phyloP scores from a whole-genome alignment of 2,329 filamentous ascomycete genomes.

The Colletotrichum coccodes region DNA sequence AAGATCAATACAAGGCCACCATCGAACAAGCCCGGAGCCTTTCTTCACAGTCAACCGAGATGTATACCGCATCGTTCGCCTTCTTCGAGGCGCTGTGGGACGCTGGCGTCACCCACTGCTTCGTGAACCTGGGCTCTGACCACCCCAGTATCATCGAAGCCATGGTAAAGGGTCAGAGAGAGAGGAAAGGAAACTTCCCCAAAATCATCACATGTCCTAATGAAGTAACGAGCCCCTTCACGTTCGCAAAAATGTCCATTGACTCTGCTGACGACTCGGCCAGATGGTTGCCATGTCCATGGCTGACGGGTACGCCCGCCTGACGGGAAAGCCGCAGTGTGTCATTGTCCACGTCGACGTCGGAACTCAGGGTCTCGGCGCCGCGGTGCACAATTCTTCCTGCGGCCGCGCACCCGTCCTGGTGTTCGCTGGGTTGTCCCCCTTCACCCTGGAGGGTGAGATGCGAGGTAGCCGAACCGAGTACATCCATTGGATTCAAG shows the following conservation, averaged over 20 bases:
- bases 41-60: slow-evolving; percentile 39
- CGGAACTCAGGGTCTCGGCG: slow-evolving; percentile 77
- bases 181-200: slow-evolving; percentile 70
- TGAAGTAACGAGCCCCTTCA: slow-evolving; percentile 58
- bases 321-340: slow-evolving; percentile 74
- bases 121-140: slow-evolving; percentile 71
- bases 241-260: background rate
- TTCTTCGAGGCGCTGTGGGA: slow-evolving; percentile 87
- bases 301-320: slow-evolving; percentile 77
- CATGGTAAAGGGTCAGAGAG: slow-evolving; percentile 76
- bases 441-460: slow-evolving; percentile 78
- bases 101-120: slow-evolving; percentile 68
- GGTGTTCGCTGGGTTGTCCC: slow-evolving; percentile 78
- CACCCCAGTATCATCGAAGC: slow-evolving; percentile 79
- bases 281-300: slow-evolving; percentile 82
- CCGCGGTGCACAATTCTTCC: slow-evolving; percentile 78
- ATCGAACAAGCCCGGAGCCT: slow-evolving; percentile 22
- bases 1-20: slow-evolving; percentile 17
- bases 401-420: slow-evolving; percentile 76
- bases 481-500: slow-evolving; percentile 84
- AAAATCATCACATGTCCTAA: slow-evolving; percentile 79
- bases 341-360: slow-evolving; percentile 81
- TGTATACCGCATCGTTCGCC: slow-evolving; percentile 81
- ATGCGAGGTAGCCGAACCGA: slow-evolving; percentile 76
- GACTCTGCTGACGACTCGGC: background rate